Conservation (phyloP, 805 yeast genomes). For the Yarrowia sp. region DNA sequence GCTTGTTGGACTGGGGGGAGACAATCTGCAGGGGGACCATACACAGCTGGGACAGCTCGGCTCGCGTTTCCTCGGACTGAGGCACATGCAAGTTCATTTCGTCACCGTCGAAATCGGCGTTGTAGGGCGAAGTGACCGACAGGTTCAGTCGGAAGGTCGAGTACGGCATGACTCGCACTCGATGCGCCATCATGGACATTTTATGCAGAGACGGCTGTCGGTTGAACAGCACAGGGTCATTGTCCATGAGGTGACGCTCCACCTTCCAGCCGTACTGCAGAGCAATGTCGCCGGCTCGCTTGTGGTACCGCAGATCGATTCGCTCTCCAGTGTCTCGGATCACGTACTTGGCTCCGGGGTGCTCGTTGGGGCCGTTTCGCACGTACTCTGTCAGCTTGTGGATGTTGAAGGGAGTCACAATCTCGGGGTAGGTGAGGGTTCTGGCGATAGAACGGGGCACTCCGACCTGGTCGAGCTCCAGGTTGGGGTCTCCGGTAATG, state of each 20-base stretch:
- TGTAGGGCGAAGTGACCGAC: slow-evolving; percentile 98
- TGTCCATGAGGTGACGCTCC: slow-evolving; percentile 95
- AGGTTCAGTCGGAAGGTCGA: slow-evolving; percentile 94
- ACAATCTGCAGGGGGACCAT: slow-evolving; percentile 98
- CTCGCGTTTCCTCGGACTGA: slow-evolving; percentile 96
- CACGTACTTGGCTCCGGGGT: slow-evolving; percentile 98
- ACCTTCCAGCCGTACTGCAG: slow-evolving; percentile 99
- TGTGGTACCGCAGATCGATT: slow-evolving; percentile 93
- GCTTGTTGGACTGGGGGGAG: slow-evolving; percentile 97
- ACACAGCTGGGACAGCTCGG: slow-evolving; percentile 90
- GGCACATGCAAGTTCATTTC: slow-evolving; percentile 99
- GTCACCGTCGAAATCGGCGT: slow-evolving; percentile 99
- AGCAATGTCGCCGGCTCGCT: slow-evolving; percentile 97
- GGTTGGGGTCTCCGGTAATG: slow-evolving; percentile 97
- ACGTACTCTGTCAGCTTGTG: slow-evolving; percentile 90
- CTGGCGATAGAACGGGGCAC: slow-evolving; percentile 96
- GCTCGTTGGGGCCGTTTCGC: slow-evolving; percentile 98
- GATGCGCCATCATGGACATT: slow-evolving; percentile 99
- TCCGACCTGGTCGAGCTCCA: slow-evolving; percentile 97
- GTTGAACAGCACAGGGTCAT: slow-evolving; percentile 95
- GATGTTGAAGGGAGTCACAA: slow-evolving; percentile 95
- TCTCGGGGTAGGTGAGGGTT: slow-evolving; percentile 93
- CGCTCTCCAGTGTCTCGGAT: slow-evolving; percentile 99
- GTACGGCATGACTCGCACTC: slow-evolving; percentile 98
- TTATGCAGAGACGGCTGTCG: slow-evolving; percentile 99